Evolutionary conservation across 2,329 filamentous ascomycete genomes (phyloP), one percentile per base, ranked within the genome.

Genomic region (Ophiostoma ulmi): DNA sequence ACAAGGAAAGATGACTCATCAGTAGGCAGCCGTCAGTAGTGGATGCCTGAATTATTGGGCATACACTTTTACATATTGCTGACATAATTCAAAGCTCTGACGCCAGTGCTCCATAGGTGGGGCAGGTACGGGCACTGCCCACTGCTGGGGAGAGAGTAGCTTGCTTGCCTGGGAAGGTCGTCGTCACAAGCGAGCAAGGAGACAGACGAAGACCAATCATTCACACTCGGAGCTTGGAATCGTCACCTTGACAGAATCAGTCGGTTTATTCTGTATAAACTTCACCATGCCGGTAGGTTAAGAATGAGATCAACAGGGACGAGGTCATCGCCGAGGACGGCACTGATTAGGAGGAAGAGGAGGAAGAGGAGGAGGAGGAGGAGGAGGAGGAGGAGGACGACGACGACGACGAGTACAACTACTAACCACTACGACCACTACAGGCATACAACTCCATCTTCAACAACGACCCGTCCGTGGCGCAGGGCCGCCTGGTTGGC

Each of bases 401-500:
- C 52, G n/a, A 26, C n/a, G 5, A 13, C 52, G n/a, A 63, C 26
- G 58, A 63, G 20, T 5, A 44, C 3, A 31, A 35, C 65, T 67
- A 48, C 48, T 39, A 4, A 13, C 63, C 35, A 4, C 20, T 6
- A 48, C 65, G 4, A 13, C 63, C 35, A 4, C 20, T 2, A 52
- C 76, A 97, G 93, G 94, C 94, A 82, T 98, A 97, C 87, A 96
- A 98, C 86, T 97, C 92, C 80, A 91, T 97, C 86, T 97, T 97
- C 88, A 90, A 90, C 88, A 90, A 80, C 83, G 94, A 88, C 87
- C 93, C 87, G 84, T 69, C 74, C 65, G 72, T 74, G 31, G 90
- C 83, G 75, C 78, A 80, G 73, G 84, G 84, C 58, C 84, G 83
- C 71, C 81, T 85, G 75, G 82, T 90, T 85, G 93, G 94, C 80